Evolutionary conservation across 805 yeast species (phyloP).

Genomic region (Diddensiella caesifluorescens): DNA sequence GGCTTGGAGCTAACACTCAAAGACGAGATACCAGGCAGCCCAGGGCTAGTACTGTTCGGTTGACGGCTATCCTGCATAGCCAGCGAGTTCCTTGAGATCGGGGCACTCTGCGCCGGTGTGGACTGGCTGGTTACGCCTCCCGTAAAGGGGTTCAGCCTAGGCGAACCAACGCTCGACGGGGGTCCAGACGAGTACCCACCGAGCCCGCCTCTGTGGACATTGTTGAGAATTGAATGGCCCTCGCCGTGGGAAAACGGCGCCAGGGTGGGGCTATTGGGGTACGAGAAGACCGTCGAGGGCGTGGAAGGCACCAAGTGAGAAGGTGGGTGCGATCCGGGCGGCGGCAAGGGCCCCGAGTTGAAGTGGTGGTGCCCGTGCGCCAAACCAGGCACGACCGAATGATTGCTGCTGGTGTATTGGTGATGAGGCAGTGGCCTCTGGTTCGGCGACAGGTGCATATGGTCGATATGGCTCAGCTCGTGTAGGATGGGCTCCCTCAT

Average conservation of each 20-base stretch:
- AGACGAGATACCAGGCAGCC: constrained; percentile 12
- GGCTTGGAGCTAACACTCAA: constrained; percentile 1
- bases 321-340: neutral
- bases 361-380: neutral
- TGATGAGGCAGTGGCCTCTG: constrained; percentile 2
- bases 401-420: constrained; percentile 2
- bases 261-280: constrained; percentile 14
- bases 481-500: constrained; percentile 9
- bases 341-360: neutral
- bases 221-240: too few species aligned
- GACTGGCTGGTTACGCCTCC: too few species aligned
- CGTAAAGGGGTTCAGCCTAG: neutral
- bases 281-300: constrained; percentile 19
- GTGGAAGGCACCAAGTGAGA: constrained; percentile 14
- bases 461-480: constrained; percentile 17
- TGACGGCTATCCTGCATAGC: constrained; percentile 2
- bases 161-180: neutral
- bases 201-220: neutral
- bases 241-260: constrained; percentile 4
- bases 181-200: neutral
- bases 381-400: neutral
- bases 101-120: neutral
- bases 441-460: constrained; percentile 14
- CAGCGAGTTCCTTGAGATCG: neutral
- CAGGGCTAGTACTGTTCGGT: constrained; percentile 1